A percentile compares a stretch with the other conserved stretches of the same genome.
Conservation (phyloP, 441 rosid genomes). For the Geranium incanum region DNA sequence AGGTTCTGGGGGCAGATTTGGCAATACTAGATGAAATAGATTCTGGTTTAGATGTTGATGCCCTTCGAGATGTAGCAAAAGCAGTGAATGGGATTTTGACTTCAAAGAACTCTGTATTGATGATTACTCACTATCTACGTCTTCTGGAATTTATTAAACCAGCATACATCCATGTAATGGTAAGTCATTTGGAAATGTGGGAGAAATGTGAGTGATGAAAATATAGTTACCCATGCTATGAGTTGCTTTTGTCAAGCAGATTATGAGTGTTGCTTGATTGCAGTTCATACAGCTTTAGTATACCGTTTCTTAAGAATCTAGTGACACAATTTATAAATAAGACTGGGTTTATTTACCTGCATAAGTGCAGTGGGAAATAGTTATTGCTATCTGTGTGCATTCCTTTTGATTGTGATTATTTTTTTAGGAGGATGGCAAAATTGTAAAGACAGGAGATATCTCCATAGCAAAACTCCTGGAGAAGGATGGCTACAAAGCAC, state of each 20-base stretch:
- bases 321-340: background rate
- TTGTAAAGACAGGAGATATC: constrained; percentile 72
- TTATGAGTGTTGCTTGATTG: background rate
- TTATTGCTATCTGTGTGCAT: background rate
- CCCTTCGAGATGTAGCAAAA: constrained; percentile 82
- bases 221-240: background rate
- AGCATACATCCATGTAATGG: constrained; percentile 77
- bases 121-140: constrained; percentile 87
- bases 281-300: background rate
- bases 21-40: constrained; percentile 93
- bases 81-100: constrained; percentile 83
- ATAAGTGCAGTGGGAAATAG: constrained; percentile 1
- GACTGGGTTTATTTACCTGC: background rate
- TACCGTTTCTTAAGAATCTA: background rate
- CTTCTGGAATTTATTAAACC: constrained; percentile 78
- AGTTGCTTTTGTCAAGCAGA: background rate
- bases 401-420: constrained; percentile 13
- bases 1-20: constrained; percentile 93
- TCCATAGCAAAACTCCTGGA: constrained; percentile 66
- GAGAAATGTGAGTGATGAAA: background rate
- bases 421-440: constrained; percentile 69
- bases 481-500: constrained; percentile 76
- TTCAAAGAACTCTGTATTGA: constrained; percentile 68
- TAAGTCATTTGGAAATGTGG: constrained; percentile 27
- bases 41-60: constrained; percentile 97